Conservation (phyloP, 805 yeast genomes). For the Ogataea neopini region DNA sequence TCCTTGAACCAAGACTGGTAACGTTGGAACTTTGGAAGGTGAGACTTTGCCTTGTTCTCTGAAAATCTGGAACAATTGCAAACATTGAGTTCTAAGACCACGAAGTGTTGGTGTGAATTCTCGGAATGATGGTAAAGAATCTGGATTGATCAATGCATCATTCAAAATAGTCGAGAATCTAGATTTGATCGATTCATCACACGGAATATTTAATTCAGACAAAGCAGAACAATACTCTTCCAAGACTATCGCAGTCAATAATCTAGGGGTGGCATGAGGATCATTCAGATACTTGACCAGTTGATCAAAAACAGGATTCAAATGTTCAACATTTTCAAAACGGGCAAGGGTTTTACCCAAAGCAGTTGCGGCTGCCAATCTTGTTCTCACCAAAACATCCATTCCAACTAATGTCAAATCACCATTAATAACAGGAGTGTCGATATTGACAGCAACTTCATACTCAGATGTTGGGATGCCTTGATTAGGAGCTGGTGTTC, state of each 20-base stretch:
- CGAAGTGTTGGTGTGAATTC: conserved; percentile 86
- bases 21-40: conserved; percentile 68
- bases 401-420: conserved; percentile 84
- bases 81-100: conserved; percentile 84
- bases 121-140: conserved; percentile 58
- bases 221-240: conserved; percentile 60
- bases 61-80: conserved; percentile 77
- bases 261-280: conserved; percentile 77
- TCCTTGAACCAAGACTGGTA: conserved; percentile 91
- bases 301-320: conserved; percentile 40
- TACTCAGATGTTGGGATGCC: conserved; percentile 53
- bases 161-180: conserved; percentile 28
- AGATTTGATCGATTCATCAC: conserved; percentile 9
- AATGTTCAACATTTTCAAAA: conserved; percentile 40
- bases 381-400: conserved; percentile 71
- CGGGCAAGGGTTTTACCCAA: conserved; percentile 65
- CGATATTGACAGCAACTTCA: conserved; percentile 77
- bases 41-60: conserved; percentile 75
- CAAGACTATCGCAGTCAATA: conserved; percentile 66
- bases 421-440: conserved; percentile 88
- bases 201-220: conserved; percentile 20
- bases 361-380: conserved; percentile 73
- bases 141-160: conserved; percentile 43
- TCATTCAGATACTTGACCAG: conserved; percentile 50
- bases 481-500: conserved; percentile 19